phyloP scores from a whole-genome alignment of 106 monocot genomes.

The Acorus calamus region DNA sequence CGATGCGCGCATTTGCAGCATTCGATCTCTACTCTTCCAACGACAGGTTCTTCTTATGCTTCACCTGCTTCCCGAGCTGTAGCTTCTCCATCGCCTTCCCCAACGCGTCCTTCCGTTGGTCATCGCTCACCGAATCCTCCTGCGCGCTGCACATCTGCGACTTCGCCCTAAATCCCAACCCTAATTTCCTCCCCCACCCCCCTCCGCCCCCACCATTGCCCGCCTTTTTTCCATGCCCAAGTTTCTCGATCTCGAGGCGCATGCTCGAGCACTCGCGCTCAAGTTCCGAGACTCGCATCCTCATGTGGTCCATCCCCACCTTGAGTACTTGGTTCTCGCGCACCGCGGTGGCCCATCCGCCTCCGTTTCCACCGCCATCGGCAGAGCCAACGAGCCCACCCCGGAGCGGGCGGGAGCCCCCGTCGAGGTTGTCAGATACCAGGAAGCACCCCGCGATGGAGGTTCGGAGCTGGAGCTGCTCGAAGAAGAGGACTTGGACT shows the following conservation, averaged over 20 bases:
- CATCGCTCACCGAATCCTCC: conserved; percentile 12
- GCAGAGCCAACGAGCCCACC: conserved; percentile 15
- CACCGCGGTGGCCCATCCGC: conserved; percentile 1
- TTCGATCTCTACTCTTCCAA: neutral
- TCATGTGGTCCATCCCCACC: conserved; percentile 34
- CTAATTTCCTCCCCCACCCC: neutral
- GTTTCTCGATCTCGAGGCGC: conserved; percentile 46
- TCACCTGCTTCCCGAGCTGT: conserved; percentile 6
- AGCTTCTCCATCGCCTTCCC: conserved; percentile 6
- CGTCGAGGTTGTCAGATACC: conserved; percentile 51
- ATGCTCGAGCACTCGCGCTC: conserved; percentile 55
- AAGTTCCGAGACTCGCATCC: conserved; percentile 37
- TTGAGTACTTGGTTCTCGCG: conserved; percentile 22
- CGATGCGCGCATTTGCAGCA: neutral
- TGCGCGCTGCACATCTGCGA: conserved; percentile 23
- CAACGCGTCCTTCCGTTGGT: neutral
- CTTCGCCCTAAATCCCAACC: conserved; percentile 12
- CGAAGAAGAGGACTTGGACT: conserved; percentile 78
- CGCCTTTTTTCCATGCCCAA: conserved; percentile 15
- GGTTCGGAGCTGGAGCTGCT: conserved; percentile 63
- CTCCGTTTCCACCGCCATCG: conserved; percentile 8
- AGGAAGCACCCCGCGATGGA: conserved; percentile 62
- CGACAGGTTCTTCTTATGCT: conserved; percentile 13
- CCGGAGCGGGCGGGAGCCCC: conserved; percentile 24
- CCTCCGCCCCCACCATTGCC: conserved; percentile 17